Evolutionary conservation across 495 filamentous ascomycete genomes (phyloP).

Genomic region (Neurospora sp.): DNA sequence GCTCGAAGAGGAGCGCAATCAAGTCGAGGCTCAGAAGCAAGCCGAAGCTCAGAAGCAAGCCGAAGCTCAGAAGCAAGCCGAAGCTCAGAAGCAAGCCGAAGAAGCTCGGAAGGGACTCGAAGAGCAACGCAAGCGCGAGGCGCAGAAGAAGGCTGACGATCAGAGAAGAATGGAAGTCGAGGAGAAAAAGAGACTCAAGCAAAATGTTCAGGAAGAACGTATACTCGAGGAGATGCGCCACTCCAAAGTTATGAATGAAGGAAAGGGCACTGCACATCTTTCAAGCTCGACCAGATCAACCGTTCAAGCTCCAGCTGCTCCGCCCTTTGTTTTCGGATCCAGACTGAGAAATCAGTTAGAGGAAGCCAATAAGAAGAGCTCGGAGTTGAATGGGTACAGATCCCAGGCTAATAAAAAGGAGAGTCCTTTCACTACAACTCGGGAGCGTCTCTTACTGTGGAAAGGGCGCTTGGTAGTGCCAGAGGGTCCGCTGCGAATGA

Average conservation of each 20-base stretch:
- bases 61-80: neutral
- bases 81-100: neutral
- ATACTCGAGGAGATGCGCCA: neutral
- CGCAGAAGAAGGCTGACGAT: neutral
- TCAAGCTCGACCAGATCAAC: neutral
- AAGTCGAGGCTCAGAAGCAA: too few species aligned
- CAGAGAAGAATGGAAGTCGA: neutral
- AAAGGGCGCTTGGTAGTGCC: neutral
- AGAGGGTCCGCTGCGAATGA: neutral
- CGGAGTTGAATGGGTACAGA: neutral
- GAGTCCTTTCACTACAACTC: neutral
- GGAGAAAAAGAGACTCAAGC: neutral
- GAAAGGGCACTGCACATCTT: neutral
- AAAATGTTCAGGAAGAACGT: neutral
- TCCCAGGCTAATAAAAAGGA: neutral
- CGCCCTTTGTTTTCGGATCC: neutral
- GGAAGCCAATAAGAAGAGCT: neutral
- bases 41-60: neutral
- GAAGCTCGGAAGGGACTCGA: neutral
- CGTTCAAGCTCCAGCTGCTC: neutral
- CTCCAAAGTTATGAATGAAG: neutral
- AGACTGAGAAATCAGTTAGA: neutral
- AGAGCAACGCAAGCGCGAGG: neutral
- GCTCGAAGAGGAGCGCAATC: neutral
- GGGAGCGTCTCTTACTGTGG: neutral